Base-by-base conservation (phyloP, 2,329 filamentous ascomycete genomes). In the Diaporthe sp. region DNA sequence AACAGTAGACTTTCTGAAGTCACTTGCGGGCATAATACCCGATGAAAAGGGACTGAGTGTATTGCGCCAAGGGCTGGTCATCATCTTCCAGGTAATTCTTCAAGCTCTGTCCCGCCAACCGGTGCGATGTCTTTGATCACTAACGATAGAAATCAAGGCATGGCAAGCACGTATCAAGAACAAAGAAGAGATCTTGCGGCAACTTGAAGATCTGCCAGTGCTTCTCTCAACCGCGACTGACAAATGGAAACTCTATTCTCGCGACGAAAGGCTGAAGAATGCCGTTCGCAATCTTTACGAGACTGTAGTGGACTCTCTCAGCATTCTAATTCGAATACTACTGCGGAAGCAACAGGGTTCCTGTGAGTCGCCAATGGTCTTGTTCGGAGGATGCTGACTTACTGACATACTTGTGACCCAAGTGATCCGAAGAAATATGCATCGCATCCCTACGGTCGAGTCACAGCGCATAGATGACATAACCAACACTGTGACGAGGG, bases 11-110 rank as follows among this genome's bases (percentile, higher is more conserved):
- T 8, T 22, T 55, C 28, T 73, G 9, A n/a, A 55, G 4, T 73
- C 34, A 1, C 58, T 73, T 1, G 31, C 57, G 34, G n/a, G 71
- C 25, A 34, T 73, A 31, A 73, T 73, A 55, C 58, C 71, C 9
- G 71, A 73, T 10, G 71, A 73, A 3, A 22, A 73, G 10, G 71
- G 71, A 31, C 12, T 73, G 15, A 37, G 71, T 62, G 46, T 57
- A 25, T n/a, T 73, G 9, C 71, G 71, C 3, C 57, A 62, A 17
- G 71, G 58, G 17, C 44, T 73, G 4, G 31, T 67, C 8, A 28
- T 73, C 6, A 8, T 73, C 1, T 62, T 73, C 34, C 71, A 73
- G 57, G 57, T 72, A 72, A 42, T 2, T 22, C 2, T 3, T 5
- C 1, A 2, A 42, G 2, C 3, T 15, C 37, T 19, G 19, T 9